Conservation (phyloP, 176 grass and related monocot species). For the Aegilops sharonensis region DNA sequence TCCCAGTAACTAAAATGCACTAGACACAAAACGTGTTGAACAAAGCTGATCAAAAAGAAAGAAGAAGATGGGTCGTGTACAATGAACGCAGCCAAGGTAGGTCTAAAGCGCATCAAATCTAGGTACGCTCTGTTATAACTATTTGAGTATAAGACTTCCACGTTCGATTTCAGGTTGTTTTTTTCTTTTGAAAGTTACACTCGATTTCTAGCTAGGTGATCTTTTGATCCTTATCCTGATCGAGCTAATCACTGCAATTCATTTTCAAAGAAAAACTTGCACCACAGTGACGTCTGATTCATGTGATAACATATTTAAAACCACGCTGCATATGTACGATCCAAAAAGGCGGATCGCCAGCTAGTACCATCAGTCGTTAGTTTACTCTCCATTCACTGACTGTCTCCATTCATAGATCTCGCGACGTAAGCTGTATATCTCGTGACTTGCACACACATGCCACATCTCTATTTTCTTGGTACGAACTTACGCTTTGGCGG, state of each 20-base stretch:
- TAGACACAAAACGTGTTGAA: neutral
- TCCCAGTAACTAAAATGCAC: too few species aligned
- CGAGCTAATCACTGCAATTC: neutral
- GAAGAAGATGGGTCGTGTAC: neutral
- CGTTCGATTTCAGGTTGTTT: neutral
- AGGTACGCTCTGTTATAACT: neutral
- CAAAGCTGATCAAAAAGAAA: neutral
- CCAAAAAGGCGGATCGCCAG: neutral
- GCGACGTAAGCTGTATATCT: conserved; percentile 6
- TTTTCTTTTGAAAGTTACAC: too few species aligned
- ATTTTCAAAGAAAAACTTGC: neutral
- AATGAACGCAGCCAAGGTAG: neutral
- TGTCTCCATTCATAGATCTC: neutral
- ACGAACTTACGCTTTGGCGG: neutral
- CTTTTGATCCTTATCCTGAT: neutral
- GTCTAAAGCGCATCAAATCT: conserved; percentile 9
- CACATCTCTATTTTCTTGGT: neutral
- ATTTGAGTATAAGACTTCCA: neutral
- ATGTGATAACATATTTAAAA: conserved; percentile 22
- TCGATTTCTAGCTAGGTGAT: neutral
- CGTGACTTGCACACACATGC: neutral
- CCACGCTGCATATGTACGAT: neutral
- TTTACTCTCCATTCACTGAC: neutral
- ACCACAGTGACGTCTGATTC: neutral
- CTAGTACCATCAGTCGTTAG: neutral